These are phyloP conservation scores for Botrytis deweyae DNA, from an alignment of 2,329 filamentous ascomycete species.

Conservation along the genomic window DNA sequence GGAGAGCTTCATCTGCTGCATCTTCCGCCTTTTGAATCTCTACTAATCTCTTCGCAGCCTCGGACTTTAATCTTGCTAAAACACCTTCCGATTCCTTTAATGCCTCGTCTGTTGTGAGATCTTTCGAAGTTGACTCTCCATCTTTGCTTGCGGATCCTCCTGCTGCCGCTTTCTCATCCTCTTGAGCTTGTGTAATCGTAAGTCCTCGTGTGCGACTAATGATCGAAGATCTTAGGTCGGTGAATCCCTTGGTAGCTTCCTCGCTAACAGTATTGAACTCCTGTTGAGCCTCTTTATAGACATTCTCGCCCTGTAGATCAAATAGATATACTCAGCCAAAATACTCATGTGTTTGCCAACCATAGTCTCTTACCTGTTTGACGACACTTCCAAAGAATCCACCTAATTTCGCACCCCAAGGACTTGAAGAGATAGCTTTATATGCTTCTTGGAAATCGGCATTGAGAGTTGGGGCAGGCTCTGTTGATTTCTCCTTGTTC, in stretches of 20 bases:
- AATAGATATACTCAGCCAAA: constrained; percentile 11
- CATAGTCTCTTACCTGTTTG: constrained; percentile 68
- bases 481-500: constrained; percentile 47
- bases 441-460: constrained; percentile 93
- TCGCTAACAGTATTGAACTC: constrained; percentile 77
- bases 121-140: constrained; percentile 41
- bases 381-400: constrained; percentile 89
- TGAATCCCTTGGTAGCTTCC: constrained; percentile 80
- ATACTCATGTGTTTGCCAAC: background rate
- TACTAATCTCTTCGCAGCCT: constrained; percentile 80
- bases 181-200: constrained; percentile 48
- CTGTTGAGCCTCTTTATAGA: constrained; percentile 82
- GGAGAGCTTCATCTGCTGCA: constrained; percentile 89
- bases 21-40: constrained; percentile 92
- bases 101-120: constrained; percentile 48
- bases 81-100: constrained; percentile 59
- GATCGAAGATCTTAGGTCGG: constrained; percentile 65
- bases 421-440: constrained; percentile 85
- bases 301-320: constrained; percentile 64
- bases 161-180: constrained; percentile 30
- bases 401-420: constrained; percentile 86
- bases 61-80: constrained; percentile 70
- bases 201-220: constrained; percentile 72
- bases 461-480: constrained; percentile 63
- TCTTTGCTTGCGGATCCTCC: constrained; percentile 27